These are phyloP conservation scores for Pseudozyma thailandica DNA, from an alignment of 1,284 basidiomycete species.

Conservation along the genomic window DNA sequence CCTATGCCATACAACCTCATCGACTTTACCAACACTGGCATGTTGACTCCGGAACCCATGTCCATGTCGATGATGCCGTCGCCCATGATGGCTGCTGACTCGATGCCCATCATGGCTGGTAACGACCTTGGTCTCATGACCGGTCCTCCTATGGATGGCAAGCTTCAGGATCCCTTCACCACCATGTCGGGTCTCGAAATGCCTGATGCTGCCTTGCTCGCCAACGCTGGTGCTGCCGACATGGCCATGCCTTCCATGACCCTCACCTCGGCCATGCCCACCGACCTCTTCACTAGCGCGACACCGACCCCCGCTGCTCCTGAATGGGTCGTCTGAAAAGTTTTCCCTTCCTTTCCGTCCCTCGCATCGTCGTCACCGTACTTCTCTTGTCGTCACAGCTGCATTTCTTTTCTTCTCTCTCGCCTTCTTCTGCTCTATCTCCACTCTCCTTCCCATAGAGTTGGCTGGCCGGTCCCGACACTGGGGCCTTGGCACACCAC, in stretches of 20 bases:
- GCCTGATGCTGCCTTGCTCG: slow-evolving; percentile 33
- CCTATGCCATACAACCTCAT: slow-evolving; percentile 41
- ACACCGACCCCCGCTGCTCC: slow-evolving; percentile 27
- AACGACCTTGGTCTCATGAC: slow-evolving; percentile 51
- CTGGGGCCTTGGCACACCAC: slow-evolving; percentile 31
- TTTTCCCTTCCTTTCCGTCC: neutral
- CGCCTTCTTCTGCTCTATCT: slow-evolving; percentile 2
- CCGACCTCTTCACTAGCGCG: slow-evolving; percentile 35
- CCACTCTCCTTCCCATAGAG: slow-evolving; percentile 5
- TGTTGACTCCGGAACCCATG: slow-evolving; percentile 14
- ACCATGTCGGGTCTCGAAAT: slow-evolving; percentile 27
- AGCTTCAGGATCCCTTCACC: slow-evolving; percentile 42
- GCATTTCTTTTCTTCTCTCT: slow-evolving; percentile 5
- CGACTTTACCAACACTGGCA: slow-evolving; percentile 31
- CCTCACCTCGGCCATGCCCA: slow-evolving; percentile 40
- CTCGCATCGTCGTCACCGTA: slow-evolving; percentile 19
- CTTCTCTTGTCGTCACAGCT: slow-evolving; percentile 10
- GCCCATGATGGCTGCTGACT: slow-evolving; percentile 35
- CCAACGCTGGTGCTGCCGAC: slow-evolving; percentile 28
- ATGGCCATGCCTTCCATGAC: slow-evolving; percentile 35
- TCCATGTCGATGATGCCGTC: slow-evolving; percentile 23
- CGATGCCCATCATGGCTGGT: slow-evolving; percentile 37
- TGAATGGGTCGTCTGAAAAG: slow-evolving; percentile 32
- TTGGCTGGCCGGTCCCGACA: slow-evolving; percentile 27
- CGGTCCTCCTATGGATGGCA: slow-evolving; percentile 32